Base-by-base conservation (phyloP, 768 basidiomycete genomes). In the Agaricus subrufescens region DNA sequence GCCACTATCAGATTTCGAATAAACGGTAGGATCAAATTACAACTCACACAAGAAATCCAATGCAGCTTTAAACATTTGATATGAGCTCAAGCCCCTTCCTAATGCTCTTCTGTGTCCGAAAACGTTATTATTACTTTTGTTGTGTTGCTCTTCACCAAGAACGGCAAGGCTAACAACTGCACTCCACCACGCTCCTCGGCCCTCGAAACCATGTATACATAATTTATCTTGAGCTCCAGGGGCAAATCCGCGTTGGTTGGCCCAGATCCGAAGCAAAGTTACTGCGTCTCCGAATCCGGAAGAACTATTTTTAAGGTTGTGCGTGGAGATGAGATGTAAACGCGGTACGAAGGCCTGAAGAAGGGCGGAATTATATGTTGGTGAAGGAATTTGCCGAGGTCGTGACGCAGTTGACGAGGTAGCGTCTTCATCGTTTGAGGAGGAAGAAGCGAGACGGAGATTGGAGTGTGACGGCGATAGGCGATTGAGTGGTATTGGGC, bases 201-300 rank as follows among this genome's bases (percentile, higher is more conserved):
- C 78, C 63, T 84, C 88, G 64, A 87, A 94, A 14, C 91, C 91
- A 14, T 78, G 74, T 3, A 90, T 73, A 62, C 83, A 86, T 58
- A 82, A 64, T 42, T 75, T 70, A 12, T 37, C 49, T 10, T 37
- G 31, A 3, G 71, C 67, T 10, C 86, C 83, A 58, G 79, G 76
- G 2, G 83, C 78, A 61, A 87, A 94, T 0, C 93, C 93, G 42
- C 94, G 78, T 62, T 94, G 89, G 49, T 86, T 84, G 1, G 91
- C 91, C 97, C 97, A 99, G 14, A 95, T 80, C 9, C 92, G 82
- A 14, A 98, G 80, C 1, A 98, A 75, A 0, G 87, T 77, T 8
- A 93, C 67, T 0, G 91, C 91, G 50, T 94, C 87, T 1, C 70
- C 67, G 67, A 91, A 94, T 0, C 85, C 78, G 0, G 87, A 78